Percentiles rank a stretch among this genome's conserved stretches.
phyloP scores from a whole-genome alignment of 2,329 filamentous ascomycete genomes.

The Pezicula rhizophila region DNA sequence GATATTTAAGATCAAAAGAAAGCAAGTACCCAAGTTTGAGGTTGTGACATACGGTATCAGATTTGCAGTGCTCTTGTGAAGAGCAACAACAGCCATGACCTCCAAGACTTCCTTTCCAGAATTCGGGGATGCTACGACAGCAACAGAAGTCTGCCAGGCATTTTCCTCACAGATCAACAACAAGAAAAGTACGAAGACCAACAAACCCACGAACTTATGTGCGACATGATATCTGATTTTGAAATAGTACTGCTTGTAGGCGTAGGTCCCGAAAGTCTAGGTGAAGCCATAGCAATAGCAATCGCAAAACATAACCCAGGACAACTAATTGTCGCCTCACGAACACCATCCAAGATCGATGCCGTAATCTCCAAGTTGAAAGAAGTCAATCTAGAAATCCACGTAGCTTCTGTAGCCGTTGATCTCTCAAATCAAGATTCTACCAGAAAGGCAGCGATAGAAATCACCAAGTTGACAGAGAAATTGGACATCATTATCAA shows the following conservation, averaged over 20 bases:
- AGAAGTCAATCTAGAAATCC: background rate
- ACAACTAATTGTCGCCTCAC: constrained; percentile 14
- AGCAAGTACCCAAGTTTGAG: too few relatives aligned
- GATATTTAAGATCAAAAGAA: too few relatives aligned
- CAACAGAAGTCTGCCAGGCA: constrained; percentile 27
- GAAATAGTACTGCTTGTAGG: constrained; percentile 10
- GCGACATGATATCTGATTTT: too few relatives aligned
- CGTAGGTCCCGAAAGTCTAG: constrained; percentile 11
- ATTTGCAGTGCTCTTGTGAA: too few relatives aligned
- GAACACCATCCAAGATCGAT: constrained; percentile 12
- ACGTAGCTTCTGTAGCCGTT: background rate
- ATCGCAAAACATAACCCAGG: constrained; percentile 17
- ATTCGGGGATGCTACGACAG: constrained; percentile 29
- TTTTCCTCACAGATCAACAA: constrained; percentile 26
- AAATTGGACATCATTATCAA: constrained; percentile 36
- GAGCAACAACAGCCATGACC: too few relatives aligned
- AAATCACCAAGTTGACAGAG: constrained; percentile 30
- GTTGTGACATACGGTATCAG: too few relatives aligned
- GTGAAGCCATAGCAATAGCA: constrained; percentile 8
- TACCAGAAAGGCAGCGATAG: constrained; percentile 33
- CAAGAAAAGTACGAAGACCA: constrained; percentile 22
- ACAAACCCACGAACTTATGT: background rate
- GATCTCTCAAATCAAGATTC: constrained; percentile 34
- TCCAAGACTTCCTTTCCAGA: too few relatives aligned
- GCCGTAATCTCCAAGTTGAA: constrained; percentile 1